A percentile compares a stretch with the other conserved stretches of the same genome.
phyloP scores from a whole-genome alignment of 2,329 filamentous ascomycete species.

The Neurospora sp. region DNA sequence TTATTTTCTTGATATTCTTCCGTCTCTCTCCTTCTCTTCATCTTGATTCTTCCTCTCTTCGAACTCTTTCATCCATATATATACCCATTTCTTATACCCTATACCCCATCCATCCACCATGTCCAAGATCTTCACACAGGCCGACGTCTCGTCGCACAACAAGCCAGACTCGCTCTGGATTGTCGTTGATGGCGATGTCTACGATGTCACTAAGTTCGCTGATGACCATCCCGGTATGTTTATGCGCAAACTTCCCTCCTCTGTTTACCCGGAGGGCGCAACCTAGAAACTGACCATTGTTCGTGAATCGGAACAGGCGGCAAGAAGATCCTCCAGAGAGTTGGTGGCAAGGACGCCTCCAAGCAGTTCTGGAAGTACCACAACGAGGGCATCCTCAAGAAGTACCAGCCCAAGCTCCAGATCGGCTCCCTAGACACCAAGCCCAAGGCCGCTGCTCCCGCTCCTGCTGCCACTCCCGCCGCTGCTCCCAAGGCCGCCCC shows the following conservation, averaged over 20 bases:
- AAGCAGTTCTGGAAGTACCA: conserved; percentile 68
- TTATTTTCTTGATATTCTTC: neutral
- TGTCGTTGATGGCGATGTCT: conserved; percentile 88
- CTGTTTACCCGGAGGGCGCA: neutral
- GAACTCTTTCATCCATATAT: neutral
- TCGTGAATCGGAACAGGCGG: conserved; percentile 31
- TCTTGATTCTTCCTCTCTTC: neutral
- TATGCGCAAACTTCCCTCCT: neutral
- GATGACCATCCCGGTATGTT: conserved; percentile 69
- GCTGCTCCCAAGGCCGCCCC: conserved; percentile 28
- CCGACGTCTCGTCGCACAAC: conserved; percentile 87
- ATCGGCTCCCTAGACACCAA: conserved; percentile 86
- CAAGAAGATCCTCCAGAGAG: conserved; percentile 55
- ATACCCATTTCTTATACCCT: neutral
- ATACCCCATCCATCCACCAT: conserved; percentile 36
- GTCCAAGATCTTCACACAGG: conserved; percentile 76
- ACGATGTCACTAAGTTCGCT: conserved; percentile 83
- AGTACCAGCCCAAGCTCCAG: conserved; percentile 68
- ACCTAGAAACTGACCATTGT: neutral
- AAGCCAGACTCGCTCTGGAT: conserved; percentile 81
- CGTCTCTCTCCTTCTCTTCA: neutral
- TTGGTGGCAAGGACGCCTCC: conserved; percentile 56
- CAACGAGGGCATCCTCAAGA: conserved; percentile 80
- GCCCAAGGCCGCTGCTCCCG: conserved; percentile 50
- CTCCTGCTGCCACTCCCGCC: conserved; percentile 41